A percentile compares a stretch with the other conserved stretches of the same genome.
phyloP scores from a whole-genome alignment of 1,139 yeast genomes.

The Zygosaccharomyces sapae region DNA sequence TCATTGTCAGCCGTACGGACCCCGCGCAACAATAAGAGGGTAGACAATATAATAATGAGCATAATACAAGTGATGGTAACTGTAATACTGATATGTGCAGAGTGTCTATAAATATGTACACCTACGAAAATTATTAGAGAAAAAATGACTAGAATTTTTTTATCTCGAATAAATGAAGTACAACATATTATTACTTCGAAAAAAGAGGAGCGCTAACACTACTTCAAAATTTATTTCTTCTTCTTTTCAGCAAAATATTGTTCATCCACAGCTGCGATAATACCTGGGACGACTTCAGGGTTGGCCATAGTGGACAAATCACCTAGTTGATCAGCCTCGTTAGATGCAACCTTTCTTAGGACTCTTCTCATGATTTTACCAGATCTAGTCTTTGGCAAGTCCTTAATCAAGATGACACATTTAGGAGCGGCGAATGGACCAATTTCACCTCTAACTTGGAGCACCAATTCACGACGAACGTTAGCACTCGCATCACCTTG shows the following conservation, averaged over 20 bases:
- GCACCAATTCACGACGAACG: conserved; percentile 63
- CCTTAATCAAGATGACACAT: conserved; percentile 64
- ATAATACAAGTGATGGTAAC: not conserved
- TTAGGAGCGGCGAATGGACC: conserved; percentile 86
- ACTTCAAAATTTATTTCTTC: conserved; percentile 14
- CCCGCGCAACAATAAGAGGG: not conserved
- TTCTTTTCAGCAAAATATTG: conserved; percentile 35
- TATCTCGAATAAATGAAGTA: not conserved
- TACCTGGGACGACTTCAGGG: conserved; percentile 79
- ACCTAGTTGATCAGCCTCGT: conserved; percentile 74
- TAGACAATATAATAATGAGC: no score
- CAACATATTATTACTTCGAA: not conserved
- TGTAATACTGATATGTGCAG: not conserved
- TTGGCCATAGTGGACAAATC: conserved; percentile 75
- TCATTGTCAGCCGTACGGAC: not conserved
- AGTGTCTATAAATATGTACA: not conserved
- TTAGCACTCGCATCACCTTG: conserved; percentile 41
- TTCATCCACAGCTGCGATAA: conserved; percentile 47
- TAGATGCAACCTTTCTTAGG: conserved; percentile 70
- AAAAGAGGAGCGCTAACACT: not conserved
- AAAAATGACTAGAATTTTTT: not conserved
- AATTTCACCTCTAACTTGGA: conserved; percentile 73
- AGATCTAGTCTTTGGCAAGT: conserved; percentile 77
- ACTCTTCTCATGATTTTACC: conserved; percentile 85
- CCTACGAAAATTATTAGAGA: not conserved